phyloP scores from a whole-genome alignment of 1,139 yeast genomes.

The Kodamaea arcana region DNA sequence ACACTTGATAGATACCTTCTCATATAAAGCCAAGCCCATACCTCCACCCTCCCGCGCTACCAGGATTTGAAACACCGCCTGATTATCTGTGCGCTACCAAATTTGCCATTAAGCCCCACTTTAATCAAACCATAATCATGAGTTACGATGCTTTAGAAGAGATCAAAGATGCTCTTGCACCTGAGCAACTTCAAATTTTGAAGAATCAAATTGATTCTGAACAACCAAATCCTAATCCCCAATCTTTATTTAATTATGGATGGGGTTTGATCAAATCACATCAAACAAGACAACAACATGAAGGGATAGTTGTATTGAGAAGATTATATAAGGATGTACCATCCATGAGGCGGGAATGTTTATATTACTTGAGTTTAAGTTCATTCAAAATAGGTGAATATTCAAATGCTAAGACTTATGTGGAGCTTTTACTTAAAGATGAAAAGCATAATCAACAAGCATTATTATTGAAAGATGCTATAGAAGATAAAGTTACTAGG shows the following conservation, averaged over 20 bases:
- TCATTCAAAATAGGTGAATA: constrained; percentile 87
- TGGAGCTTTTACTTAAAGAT: constrained; percentile 66
- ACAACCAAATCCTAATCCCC: constrained; percentile 73
- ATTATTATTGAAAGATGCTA: constrained; percentile 60
- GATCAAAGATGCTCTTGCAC: constrained; percentile 55
- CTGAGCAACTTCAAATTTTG: constrained; percentile 70
- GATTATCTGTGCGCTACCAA: too few species aligned
- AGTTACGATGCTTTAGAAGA: constrained; percentile 38
- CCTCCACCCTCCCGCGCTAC: too few species aligned
- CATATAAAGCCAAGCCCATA: too few species aligned
- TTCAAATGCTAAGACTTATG: constrained; percentile 78
- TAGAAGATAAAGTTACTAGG: constrained; percentile 79
- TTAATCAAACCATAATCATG: too few species aligned
- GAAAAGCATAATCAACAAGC: constrained; percentile 89
- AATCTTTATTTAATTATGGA: constrained; percentile 87
- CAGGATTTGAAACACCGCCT: too few species aligned
- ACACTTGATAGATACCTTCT: too few species aligned
- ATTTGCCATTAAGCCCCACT: too few species aligned
- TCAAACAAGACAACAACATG: constrained; percentile 58
- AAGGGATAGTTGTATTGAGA: constrained; percentile 75
- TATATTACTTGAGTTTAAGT: constrained; percentile 85
- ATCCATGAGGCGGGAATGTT: constrained; percentile 79
- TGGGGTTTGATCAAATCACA: constrained; percentile 89
- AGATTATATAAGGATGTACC: constrained; percentile 76
- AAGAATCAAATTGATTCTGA: constrained; percentile 78